Percentiles rank a stretch among this genome's conserved stretches.
Conservation (phyloP, 116 monocot species). For the Papilionanthe hybrid region DNA sequence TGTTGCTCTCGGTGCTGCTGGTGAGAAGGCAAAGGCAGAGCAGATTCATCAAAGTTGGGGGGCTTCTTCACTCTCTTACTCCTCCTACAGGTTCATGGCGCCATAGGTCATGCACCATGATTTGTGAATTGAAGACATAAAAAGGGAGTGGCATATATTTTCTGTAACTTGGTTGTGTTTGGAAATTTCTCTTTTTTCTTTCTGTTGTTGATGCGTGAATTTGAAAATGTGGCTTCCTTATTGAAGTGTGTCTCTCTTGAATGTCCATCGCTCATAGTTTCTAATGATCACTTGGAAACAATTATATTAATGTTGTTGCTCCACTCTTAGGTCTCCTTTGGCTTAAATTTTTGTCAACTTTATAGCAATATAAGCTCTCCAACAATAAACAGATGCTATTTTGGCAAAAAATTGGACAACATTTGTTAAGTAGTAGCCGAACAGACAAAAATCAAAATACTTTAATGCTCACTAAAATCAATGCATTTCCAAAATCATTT, state of each 20-base stretch:
- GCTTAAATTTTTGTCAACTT: too few relatives aligned
- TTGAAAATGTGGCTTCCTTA: background rate
- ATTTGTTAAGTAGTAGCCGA: too few relatives aligned
- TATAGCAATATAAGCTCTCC: too few relatives aligned
- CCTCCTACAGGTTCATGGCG: conserved; percentile 29
- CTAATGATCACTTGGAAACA: background rate
- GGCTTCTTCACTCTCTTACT: conserved; percentile 26
- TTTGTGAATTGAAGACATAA: background rate
- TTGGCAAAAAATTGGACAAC: too few relatives aligned
- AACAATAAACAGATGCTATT: too few relatives aligned
- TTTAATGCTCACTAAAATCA: too few relatives aligned
- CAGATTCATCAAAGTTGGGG: conserved; percentile 38
- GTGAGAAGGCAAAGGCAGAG: conserved; percentile 24
- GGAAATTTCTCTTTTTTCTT: background rate
- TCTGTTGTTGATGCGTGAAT: background rate
- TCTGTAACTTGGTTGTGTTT: background rate
- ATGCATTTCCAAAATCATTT: too few relatives aligned
- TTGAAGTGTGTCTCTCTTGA: background rate
- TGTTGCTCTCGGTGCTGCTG: conserved; percentile 49
- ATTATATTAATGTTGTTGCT: background rate
- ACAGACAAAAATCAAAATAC: too few relatives aligned
- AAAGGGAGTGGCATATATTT: background rate
- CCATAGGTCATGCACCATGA: background rate
- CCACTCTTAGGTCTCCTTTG: too few relatives aligned
- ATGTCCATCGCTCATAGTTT: background rate